A percentile compares a stretch with the other conserved stretches of the same genome.
Conservation (phyloP, 2,329 filamentous ascomycete genomes). For the Didymella arachidicola region DNA sequence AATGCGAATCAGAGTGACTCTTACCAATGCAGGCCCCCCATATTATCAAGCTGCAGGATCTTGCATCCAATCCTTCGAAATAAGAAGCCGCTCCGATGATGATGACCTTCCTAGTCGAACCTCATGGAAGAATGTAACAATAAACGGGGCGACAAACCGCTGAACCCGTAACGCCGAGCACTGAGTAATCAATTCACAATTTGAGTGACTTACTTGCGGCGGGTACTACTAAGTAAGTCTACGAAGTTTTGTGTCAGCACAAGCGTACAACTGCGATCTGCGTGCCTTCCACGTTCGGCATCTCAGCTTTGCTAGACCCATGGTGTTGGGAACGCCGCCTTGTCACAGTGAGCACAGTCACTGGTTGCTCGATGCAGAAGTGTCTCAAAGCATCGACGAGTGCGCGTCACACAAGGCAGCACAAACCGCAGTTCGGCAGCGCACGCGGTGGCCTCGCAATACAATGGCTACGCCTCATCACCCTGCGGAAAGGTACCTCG, state of each 20-base stretch:
- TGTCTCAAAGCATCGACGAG: constrained; percentile 29
- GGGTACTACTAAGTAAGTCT: background rate
- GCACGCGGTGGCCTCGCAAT: constrained; percentile 20
- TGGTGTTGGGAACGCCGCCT: constrained; percentile 22
- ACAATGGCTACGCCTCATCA: constrained; percentile 3
- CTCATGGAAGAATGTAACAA: background rate
- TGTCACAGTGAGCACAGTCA: constrained; percentile 21
- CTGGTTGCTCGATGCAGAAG: constrained; percentile 21
- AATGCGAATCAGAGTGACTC: background rate
- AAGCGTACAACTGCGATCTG: constrained; percentile 20
- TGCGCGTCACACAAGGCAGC: constrained; percentile 27
- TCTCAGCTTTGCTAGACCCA: constrained; percentile 26
- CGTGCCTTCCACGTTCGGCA: constrained; percentile 24
- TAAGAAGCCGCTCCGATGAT: background rate
- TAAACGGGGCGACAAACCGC: background rate
- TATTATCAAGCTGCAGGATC: background rate
- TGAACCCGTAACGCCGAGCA: constrained; percentile 1
- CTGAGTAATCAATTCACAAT: background rate
- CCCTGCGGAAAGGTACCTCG: constrained; percentile 5
- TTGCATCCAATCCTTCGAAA: background rate
- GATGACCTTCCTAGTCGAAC: background rate
- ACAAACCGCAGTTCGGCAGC: constrained; percentile 30
- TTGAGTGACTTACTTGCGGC: background rate
- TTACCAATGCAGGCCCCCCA: background rate
- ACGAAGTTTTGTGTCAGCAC: constrained; percentile 9